Evolutionary conservation across 2,329 filamentous ascomycete species (phyloP).

Genomic region (Fusarium armeniacum): DNA sequence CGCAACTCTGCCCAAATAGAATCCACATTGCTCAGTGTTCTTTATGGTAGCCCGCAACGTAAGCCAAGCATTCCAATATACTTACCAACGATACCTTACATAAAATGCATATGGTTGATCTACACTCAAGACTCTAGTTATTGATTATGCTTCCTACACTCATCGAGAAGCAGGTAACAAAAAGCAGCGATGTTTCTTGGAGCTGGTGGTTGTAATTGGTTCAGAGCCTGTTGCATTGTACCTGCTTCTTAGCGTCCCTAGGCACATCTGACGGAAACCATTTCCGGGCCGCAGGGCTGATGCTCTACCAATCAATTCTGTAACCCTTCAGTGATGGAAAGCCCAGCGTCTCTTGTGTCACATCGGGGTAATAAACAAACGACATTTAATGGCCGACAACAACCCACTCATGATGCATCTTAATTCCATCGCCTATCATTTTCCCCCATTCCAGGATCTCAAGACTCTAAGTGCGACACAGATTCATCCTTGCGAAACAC

Average conservation of each 20-base stretch:
- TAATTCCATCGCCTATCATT: not conserved
- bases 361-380: conserved; percentile 4
- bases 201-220: not conserved
- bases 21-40: not conserved
- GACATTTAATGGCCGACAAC: conserved; percentile 21
- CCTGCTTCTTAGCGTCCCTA: conserved; percentile 36
- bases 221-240: conserved; percentile 13
- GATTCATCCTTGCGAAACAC: conserved; percentile 26
- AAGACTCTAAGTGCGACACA: conserved; percentile 21
- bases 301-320: conserved; percentile 30
- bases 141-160: not conserved
- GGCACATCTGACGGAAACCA: conserved; percentile 26
- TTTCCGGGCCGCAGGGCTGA: conserved; percentile 22
- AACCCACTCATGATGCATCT: conserved; percentile 3
- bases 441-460: conserved; percentile 2
- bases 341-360: not conserved
- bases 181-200: not conserved
- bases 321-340: not conserved
- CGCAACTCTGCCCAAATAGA: not conserved
- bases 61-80: not conserved
- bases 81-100: not conserved
- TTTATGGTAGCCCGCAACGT: not conserved
- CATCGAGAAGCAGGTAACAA: not conserved
- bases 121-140: not conserved
- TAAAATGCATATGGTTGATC: not conserved